These are phyloP conservation scores for Apostasia ramifera DNA, from an alignment of 106 monocot genomes.

Conservation along the genomic window DNA sequence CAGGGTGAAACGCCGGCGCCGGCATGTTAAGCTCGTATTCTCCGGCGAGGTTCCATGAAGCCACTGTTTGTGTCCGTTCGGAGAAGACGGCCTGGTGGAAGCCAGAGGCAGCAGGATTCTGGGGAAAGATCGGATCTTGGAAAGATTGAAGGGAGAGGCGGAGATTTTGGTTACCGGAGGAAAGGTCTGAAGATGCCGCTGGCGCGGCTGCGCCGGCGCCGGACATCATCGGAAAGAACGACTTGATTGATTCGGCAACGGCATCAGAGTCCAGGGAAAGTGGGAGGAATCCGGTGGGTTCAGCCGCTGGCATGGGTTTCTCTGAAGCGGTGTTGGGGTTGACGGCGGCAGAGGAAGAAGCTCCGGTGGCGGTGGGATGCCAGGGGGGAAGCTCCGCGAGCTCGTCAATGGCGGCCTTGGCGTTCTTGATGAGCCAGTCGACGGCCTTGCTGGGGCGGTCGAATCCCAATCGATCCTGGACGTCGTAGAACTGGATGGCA, in stretches of 20 bases:
- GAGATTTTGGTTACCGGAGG: constrained; percentile 25
- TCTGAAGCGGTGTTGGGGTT: not conserved
- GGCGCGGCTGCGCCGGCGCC: too few relatives aligned
- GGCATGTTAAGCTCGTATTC: constrained; percentile 19
- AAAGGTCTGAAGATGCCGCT: not conserved
- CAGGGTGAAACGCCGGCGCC: constrained; percentile 15
- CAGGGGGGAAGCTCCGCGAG: constrained; percentile 54
- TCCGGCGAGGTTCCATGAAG: constrained; percentile 9
- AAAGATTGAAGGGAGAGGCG: constrained; percentile 76
- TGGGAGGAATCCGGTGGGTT: not conserved
- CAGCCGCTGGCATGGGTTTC: not conserved
- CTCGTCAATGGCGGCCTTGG: constrained; percentile 64
- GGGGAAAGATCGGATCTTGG: constrained; percentile 29
- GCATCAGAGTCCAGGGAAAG: not conserved
- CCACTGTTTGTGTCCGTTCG: not conserved
- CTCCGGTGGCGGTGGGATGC: constrained; percentile 25
- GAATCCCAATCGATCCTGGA: constrained; percentile 72
- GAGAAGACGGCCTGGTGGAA: constrained; percentile 14
- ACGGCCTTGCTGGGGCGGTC: constrained; percentile 83
- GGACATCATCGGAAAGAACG: too few relatives aligned
- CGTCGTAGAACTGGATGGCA: constrained; percentile 79
- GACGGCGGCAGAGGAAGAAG: not conserved
- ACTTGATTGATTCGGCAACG: not conserved
- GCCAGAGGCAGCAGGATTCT: not conserved
- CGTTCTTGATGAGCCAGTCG: constrained; percentile 71